These are phyloP conservation scores for Huntiella savannae DNA, from an alignment of 2,329 filamentous ascomycete species.

Conservation along the genomic window DNA sequence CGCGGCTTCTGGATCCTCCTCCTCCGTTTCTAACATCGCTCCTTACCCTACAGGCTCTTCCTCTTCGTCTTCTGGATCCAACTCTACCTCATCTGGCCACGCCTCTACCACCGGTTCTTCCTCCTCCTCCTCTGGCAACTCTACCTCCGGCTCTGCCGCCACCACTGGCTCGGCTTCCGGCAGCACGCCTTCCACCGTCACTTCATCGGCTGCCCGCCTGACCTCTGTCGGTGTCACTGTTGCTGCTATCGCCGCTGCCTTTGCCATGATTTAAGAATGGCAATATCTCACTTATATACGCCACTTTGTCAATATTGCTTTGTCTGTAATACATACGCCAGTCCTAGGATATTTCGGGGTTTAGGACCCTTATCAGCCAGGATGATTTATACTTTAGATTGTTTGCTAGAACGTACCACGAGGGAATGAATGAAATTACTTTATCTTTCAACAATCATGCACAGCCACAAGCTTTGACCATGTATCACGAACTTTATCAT, in stretches of 20 bases:
- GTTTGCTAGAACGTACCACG: not conserved
- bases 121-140: not conserved
- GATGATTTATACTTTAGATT: too few relatives aligned
- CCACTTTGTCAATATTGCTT: too few relatives aligned
- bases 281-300: too few relatives aligned
- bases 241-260: conserved; percentile 7
- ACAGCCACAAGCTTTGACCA: too few relatives aligned
- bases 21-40: conserved; percentile 1
- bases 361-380: too few relatives aligned
- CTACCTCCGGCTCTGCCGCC: not conserved
- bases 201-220: conserved; percentile 8
- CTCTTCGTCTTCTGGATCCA: conserved; percentile 3
- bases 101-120: conserved; percentile 2
- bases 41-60: conserved; percentile 6
- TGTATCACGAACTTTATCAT: too few relatives aligned
- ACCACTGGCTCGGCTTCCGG: not conserved
- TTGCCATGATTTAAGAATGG: conserved; percentile 10
- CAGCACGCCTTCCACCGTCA: conserved; percentile 1
- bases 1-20: conserved; percentile 6
- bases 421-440: not conserved
- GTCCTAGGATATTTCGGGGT: too few relatives aligned
- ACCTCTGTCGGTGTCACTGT: conserved; percentile 8
- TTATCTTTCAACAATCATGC: too few relatives aligned
- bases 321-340: too few relatives aligned
- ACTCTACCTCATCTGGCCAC: not conserved